Base-by-base conservation (phyloP, 257 asterid genomes). In the Plantago elongata region DNA sequence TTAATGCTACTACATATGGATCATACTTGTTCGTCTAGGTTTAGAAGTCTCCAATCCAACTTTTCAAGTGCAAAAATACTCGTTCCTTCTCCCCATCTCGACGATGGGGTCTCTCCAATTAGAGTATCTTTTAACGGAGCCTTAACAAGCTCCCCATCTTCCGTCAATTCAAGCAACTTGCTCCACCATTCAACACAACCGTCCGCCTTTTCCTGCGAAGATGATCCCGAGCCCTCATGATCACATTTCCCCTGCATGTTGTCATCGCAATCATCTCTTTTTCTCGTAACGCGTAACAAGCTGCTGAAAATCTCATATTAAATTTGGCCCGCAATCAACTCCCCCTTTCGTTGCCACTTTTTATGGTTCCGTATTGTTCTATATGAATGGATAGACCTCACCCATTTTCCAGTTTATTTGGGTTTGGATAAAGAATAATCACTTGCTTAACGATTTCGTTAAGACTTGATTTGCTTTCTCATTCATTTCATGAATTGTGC, bases 171-270 rank as follows among this genome's bases (percentile, higher is more conserved):
- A 7, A 64, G 47, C 45, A 64, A 45, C n/a, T 64, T 54, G 37
- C 46, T 54, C 69, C 69, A 64, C 69, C 69, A 64, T 11, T 22
- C 62, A n/a, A 17, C 27, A 54, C 52, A 54, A 22, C 43, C 69
- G n/a, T 64, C 60, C 11, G 22, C 54, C 43, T 22, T 18, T 12
- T 29, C 45, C 13, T 43, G 50, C 12, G 30, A 43, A 16, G 0
- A n/a, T 5, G 6, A 12, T 27, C 16, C 51, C 8, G 52, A 9
- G 9, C 2, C 9, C 12, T 37, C 11, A 45, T 15, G 40, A 7
- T 13, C 13, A n/a, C 2, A n/a, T 40, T 30, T 16, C 22, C 1
- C 9, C 45, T 64, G 45, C 18, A 6, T 45, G 40, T 14, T 8
- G 14, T 13, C 1, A 1, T 52, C 52, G 3, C 9, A 64, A 42